Percentiles rank a stretch among this genome's conserved stretches.
Conservation (phyloP, 495 filamentous ascomycete genomes). For the Chaetomium cochliodes region DNA sequence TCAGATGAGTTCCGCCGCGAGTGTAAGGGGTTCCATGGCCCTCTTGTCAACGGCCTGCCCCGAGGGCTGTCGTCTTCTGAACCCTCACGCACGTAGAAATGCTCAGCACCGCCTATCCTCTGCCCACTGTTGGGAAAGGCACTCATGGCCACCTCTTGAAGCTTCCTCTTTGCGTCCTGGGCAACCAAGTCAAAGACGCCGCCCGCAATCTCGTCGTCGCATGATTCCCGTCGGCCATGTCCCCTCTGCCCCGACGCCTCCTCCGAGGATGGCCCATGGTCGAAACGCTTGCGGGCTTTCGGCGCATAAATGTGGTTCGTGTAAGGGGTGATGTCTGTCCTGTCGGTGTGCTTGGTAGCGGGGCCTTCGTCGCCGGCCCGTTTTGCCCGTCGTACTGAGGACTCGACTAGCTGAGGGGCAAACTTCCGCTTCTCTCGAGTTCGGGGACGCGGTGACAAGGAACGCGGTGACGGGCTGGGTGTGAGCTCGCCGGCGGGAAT, state of each 20-base stretch:
- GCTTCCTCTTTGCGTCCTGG: conserved; percentile 69
- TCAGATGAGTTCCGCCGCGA: conserved; percentile 47
- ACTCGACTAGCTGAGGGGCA: conserved; percentile 66
- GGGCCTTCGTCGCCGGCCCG: conserved; percentile 52
- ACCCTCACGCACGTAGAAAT: conserved; percentile 55
- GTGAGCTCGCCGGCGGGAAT: conserved; percentile 49
- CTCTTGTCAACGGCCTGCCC: conserved; percentile 38
- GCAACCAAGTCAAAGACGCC: conserved; percentile 76
- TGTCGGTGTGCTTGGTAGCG: conserved; percentile 52
- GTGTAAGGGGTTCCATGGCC: conserved; percentile 36
- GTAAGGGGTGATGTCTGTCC: conserved; percentile 58
- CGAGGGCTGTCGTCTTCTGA: conserved; percentile 45
- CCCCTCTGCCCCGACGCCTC: conserved; percentile 24
- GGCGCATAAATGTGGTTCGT: conserved; percentile 57
- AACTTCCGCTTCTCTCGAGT: conserved; percentile 49
- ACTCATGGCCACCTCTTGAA: conserved; percentile 50
- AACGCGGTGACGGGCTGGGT: conserved; percentile 51
- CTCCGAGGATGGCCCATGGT: conserved; percentile 31
- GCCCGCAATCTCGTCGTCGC: conserved; percentile 67
- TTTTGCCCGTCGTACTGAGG: conserved; percentile 56
- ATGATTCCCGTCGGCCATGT: conserved; percentile 54
- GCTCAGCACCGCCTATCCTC: conserved; percentile 51
- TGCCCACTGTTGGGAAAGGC: conserved; percentile 50
- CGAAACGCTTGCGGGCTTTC: conserved; percentile 38
- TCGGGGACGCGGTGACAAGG: conserved; percentile 34